phyloP scores from a whole-genome alignment of 352 stramenopile genomes.

The Globisporangium carolinianum region DNA sequence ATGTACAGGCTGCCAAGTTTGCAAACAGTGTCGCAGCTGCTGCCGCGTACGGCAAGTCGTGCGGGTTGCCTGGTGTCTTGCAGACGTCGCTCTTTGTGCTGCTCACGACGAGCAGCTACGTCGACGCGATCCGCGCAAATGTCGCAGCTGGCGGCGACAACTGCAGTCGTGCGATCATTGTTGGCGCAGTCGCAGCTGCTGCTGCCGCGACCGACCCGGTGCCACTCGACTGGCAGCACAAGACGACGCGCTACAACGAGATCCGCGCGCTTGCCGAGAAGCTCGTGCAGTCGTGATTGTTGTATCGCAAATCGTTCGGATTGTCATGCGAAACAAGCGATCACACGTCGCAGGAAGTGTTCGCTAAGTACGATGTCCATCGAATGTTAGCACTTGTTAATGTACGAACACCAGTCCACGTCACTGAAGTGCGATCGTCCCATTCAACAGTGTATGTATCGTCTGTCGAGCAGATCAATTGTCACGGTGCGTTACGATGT shows the following conservation, averaged over 20 bases:
- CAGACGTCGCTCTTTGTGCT: constrained; percentile 56
- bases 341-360: too few relatives aligned
- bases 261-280: constrained; percentile 32
- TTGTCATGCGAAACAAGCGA: too few relatives aligned
- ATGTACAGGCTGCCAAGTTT: constrained; percentile 32
- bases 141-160: constrained; percentile 61
- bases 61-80: constrained; percentile 42
- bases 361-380: too few relatives aligned
- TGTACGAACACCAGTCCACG: too few relatives aligned
- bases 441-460: too few relatives aligned
- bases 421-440: too few relatives aligned
- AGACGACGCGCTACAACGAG: constrained; percentile 34
- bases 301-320: too few relatives aligned
- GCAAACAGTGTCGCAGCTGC: constrained; percentile 37
- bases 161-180: constrained; percentile 58
- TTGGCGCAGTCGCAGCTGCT: constrained; percentile 43
- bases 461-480: too few relatives aligned
- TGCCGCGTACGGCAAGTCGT: constrained; percentile 50
- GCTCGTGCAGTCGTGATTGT: constrained; percentile 17
- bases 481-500: not conserved
- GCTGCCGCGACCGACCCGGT: constrained; percentile 20
- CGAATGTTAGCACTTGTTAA: too few relatives aligned
- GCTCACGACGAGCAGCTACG: constrained; percentile 33
- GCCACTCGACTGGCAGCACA: constrained; percentile 40
- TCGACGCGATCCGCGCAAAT: constrained; percentile 45